Evolutionary conservation across 2,329 filamentous ascomycete genomes (phyloP).

Genomic region (Seiridium cupressi): DNA sequence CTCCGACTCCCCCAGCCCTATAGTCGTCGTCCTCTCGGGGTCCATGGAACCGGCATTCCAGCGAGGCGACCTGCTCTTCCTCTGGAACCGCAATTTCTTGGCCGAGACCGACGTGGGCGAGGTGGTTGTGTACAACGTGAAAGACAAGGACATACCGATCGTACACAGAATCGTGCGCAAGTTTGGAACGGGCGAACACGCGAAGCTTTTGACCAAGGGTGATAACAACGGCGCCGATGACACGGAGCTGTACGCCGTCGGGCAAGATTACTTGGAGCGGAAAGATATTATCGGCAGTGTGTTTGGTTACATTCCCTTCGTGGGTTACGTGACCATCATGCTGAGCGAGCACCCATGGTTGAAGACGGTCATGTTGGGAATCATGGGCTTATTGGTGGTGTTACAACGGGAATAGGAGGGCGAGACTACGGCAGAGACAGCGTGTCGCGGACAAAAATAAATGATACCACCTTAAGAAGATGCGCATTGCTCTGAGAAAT

Average conservation of each 20-base stretch:
- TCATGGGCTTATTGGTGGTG: slow-evolving; percentile 94
- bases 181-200: slow-evolving; percentile 58
- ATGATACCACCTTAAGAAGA: too few relatives aligned
- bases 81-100: slow-evolving; percentile 71
- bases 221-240: slow-evolving; percentile 96
- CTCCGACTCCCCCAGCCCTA: slow-evolving; percentile 73
- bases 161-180: slow-evolving; percentile 88
- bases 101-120: slow-evolving; percentile 55
- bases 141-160: slow-evolving; percentile 94
- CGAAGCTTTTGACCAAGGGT: slow-evolving; percentile 89
- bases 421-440: neutral
- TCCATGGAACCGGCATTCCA: slow-evolving; percentile 84
- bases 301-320: slow-evolving; percentile 86
- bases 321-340: slow-evolving; percentile 95
- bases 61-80: slow-evolving; percentile 70
- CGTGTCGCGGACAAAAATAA: neutral
- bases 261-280: slow-evolving; percentile 83
- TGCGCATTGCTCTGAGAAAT: too few relatives aligned
- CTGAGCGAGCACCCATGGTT: slow-evolving; percentile 95
- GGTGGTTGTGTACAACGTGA: slow-evolving; percentile 73
- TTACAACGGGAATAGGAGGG: slow-evolving; percentile 75
- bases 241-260: slow-evolving; percentile 80
- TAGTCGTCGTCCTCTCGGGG: slow-evolving; percentile 82
- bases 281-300: slow-evolving; percentile 93
- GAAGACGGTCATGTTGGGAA: slow-evolving; percentile 89